Evolutionary conservation across 352 stramenopile species (phyloP).

Genomic region (Globisporangium parvum): DNA sequence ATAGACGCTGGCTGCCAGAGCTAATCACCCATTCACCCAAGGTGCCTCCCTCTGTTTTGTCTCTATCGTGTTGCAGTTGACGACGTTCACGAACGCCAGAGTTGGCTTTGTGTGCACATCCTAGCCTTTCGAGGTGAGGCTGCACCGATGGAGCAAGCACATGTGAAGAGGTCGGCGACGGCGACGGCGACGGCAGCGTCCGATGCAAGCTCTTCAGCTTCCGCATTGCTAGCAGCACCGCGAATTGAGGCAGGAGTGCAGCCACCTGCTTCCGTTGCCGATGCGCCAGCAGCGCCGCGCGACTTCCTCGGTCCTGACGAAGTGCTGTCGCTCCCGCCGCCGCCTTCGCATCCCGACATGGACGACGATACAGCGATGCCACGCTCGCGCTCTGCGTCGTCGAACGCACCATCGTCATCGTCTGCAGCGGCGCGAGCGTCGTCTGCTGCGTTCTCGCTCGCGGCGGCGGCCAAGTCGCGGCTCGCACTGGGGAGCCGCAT

Average conservation of each 20-base stretch:
- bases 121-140: too few species aligned
- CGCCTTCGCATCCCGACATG: constrained; percentile 8
- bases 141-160: too few species aligned
- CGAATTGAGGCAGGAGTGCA: neutral
- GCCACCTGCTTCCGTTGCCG: neutral
- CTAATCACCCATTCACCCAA: too few species aligned
- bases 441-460: constrained; percentile 47
- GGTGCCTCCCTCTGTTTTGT: too few species aligned
- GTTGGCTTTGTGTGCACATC: too few species aligned
- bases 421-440: constrained; percentile 31
- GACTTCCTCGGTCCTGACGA: constrained; percentile 5
- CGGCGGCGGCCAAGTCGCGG: constrained; percentile 39
- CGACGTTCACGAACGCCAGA: too few species aligned
- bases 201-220: too few species aligned
- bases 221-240: neutral
- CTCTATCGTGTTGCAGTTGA: too few species aligned
- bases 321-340: constrained; percentile 10
- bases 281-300: neutral
- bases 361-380: constrained; percentile 17
- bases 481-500: constrained; percentile 44
- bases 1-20: too few species aligned
- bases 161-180: too few species aligned
- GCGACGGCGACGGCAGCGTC: too few species aligned
- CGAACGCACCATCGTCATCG: constrained; percentile 10
- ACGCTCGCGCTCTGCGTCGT: constrained; percentile 1